Conservation (phyloP, 75 land plant species). For the Picea sitchensis region DNA sequence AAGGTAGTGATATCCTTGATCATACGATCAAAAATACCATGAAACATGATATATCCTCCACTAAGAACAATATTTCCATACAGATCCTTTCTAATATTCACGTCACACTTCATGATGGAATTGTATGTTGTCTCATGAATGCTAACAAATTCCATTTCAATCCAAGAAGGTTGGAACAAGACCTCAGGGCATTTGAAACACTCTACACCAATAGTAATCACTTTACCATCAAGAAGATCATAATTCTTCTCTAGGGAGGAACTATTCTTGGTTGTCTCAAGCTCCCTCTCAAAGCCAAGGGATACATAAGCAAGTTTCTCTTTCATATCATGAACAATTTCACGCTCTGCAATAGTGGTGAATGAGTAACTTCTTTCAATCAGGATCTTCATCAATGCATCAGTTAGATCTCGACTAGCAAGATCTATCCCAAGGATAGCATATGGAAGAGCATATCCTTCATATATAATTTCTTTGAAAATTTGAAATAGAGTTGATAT, state of each 20-base stretch:
- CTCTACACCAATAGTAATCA: slow-evolving; percentile 51
- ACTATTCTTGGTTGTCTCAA: slow-evolving; percentile 32
- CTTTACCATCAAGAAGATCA: slow-evolving; percentile 50
- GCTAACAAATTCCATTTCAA: slow-evolving; percentile 49
- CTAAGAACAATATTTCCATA: too few species aligned
- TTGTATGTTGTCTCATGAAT: slow-evolving; percentile 30
- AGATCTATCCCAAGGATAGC: slow-evolving; percentile 49
- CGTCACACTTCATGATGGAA: too few species aligned
- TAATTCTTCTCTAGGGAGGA: slow-evolving; percentile 46
- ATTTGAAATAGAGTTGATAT: too few species aligned
- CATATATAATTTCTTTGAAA: too few species aligned
- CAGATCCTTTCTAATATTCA: too few species aligned
- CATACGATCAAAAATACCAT: slow-evolving; percentile 26
- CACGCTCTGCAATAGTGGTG: slow-evolving; percentile 16
- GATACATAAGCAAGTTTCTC: neutral
- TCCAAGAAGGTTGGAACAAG: slow-evolving; percentile 49
- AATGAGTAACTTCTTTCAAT: slow-evolving; percentile 55
- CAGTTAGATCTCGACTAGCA: slow-evolving; percentile 52
- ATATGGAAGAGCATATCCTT: slow-evolving; percentile 15
- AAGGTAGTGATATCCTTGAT: slow-evolving; percentile 48
- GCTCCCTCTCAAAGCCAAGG: slow-evolving; percentile 46
- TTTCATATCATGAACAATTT: too few species aligned
- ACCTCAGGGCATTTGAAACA: slow-evolving; percentile 57
- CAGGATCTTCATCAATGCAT: slow-evolving; percentile 5
- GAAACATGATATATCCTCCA: too few species aligned